Base-by-base conservation (phyloP, 345 rosid genomes). In the Eucalyptus globulus region DNA sequence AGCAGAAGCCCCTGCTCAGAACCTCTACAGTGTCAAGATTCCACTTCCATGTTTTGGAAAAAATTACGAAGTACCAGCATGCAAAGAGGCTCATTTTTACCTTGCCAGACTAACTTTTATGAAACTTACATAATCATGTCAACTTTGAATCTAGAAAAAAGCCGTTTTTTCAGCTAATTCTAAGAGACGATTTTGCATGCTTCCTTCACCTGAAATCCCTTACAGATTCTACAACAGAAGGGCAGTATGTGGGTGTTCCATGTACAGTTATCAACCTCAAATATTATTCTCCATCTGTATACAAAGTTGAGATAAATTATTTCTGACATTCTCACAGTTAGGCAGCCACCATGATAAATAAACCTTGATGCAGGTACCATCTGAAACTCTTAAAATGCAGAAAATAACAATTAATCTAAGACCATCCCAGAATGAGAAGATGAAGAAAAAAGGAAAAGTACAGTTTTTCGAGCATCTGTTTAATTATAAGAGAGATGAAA, bases 1-100 rank as follows among this genome's bases (percentile, higher is more conserved):
- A 22, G 89, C 85, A n/a, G 88, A 86, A 54, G 91, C 92, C 16
- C 94, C 95, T 92, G 92, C 86, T 49, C 86, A 53, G 86, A 83
- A 87, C 62, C 89, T 88, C 87, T 62, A 60, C 65, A 49, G 87
- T 88, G 72, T 86, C 45, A 76, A 76, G 83, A 44, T 37, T 76
- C 47, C 14, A 37, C 27, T 37, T 76, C 45, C 83, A 11, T 40
- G 83, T 76, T n/a, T 37, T 21, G 83, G 83, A 76, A 21, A 72
- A 40, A 3, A 40, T 65, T 76, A 37, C 83, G 2, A 37, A 76
- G 26, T 10, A 40, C 83, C 83, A 37, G 47, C 27, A 76, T 11
- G 47, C 83, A 76, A 76, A 40, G 83, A 21, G 83, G 27, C 5
- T 22, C 45, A 21, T 19, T 9, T 76, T 76, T 76, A 37, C 26